Conservation (phyloP, 225 moss, liverwort and hornwort species). For the Marchantia paleacea region DNA sequence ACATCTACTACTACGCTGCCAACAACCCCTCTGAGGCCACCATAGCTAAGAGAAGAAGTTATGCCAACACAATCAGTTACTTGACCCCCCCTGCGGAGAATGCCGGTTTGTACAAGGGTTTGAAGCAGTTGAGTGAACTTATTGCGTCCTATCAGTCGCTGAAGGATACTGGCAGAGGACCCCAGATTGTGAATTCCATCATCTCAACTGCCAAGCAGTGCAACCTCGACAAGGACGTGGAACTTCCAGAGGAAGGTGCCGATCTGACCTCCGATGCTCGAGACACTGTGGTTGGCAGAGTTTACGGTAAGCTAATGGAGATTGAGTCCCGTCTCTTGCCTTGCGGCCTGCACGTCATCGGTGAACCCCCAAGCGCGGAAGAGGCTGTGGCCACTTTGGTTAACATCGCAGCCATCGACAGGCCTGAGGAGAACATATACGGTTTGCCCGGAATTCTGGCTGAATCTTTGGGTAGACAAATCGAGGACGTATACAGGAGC, state of each 20-base stretch:
- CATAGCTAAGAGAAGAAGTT: conserved; percentile 92
- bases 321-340: conserved; percentile 91
- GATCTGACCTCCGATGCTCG: conserved; percentile 69
- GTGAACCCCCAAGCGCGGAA: conserved; percentile 88
- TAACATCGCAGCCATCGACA: conserved; percentile 95
- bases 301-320: conserved; percentile 98
- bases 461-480: conserved; percentile 73
- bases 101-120: conserved; percentile 89
- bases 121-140: conserved; percentile 96
- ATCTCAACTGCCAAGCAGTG: conserved; percentile 97
- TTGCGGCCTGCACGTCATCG: conserved; percentile 89
- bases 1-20: conserved; percentile 97
- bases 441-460: conserved; percentile 89
- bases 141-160: conserved; percentile 92
- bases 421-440: conserved; percentile 85
- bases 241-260: conserved; percentile 60
- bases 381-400: conserved; percentile 94
- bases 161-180: conserved; percentile 87
- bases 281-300: conserved; percentile 83
- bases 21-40: conserved; percentile 99
- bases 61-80: conserved; percentile 98
- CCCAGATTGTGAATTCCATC: conserved; percentile 91
- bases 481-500: conserved; percentile 84
- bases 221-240: conserved; percentile 91
- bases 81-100: conserved; percentile 99